Evolutionary conservation across 495 filamentous ascomycete genomes (phyloP), one percentile per base, ranked within the genome.

Genomic region (Neurospora hispaniola): DNA sequence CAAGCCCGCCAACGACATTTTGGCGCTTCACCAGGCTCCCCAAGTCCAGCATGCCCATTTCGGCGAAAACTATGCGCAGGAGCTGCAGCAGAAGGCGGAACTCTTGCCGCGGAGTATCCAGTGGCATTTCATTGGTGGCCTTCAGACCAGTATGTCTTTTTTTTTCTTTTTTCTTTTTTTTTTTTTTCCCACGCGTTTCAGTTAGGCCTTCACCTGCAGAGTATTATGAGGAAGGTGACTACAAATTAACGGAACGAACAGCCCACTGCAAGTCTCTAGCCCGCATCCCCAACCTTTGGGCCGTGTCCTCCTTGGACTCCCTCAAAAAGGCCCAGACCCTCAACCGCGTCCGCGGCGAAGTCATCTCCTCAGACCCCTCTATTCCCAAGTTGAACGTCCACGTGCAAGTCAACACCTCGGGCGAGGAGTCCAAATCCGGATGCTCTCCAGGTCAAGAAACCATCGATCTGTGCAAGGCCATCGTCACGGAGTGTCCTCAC

Each of bases 21-120:
- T 97, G 54, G 89, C 93, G 69, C 86, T 99, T 3, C 91, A 96
- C 84, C 83, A 88, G 73, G 76, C 86, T 1, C 85, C 86, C 0
- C 54, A 62, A 6, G 80, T 84, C 23, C 74, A 80, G 1, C 94
- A 97, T 54, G 76, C 85, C 70, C 94, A 98, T 82, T 98, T 98
- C 81, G 96, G 96, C 74, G 96, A 99, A 82, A 99, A 99, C 84
- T 99, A 99, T 85, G 86, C 92, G 16, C 94, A 98, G 83, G 96
- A 99, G 79, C 89, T 99, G 54, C 83, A 88, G 69, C 89, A 95
- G 80, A 99, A 99, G 82, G 91, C 94, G 12, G 84, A 87, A 11
- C 77, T 94, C 23, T 88, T 98, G 6, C 96, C 96, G 0, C 76
- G 79, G n/a, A 86, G 83, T 23, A 92, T 99, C 71, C 85, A 87